Percentiles rank a stretch among this genome's conserved stretches.
Evolutionary conservation across 2,329 filamentous ascomycete species (phyloP).

Genomic region (Alternaria sp.): DNA sequence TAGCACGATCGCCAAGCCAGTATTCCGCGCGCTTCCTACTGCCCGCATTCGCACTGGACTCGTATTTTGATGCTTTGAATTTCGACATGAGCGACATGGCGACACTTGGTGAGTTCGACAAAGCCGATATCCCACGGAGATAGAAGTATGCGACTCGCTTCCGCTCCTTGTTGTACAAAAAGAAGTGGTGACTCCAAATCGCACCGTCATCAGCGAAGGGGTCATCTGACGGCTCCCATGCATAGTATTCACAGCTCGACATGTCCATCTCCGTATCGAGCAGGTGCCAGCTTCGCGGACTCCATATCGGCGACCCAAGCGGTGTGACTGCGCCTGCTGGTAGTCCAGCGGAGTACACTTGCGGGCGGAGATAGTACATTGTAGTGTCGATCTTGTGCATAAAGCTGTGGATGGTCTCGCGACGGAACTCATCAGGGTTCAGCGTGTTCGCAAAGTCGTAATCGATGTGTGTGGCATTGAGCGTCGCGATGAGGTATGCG

Average conservation of each 20-base stretch:
- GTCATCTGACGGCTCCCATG: constrained; percentile 86
- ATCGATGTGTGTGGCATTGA: constrained; percentile 94
- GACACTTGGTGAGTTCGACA: constrained; percentile 66
- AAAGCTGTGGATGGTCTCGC: constrained; percentile 79
- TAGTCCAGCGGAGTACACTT: constrained; percentile 50
- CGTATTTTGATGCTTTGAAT: constrained; percentile 53
- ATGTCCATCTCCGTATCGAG: constrained; percentile 95
- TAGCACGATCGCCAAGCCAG: constrained; percentile 77
- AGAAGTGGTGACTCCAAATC: constrained; percentile 95
- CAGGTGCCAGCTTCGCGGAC: constrained; percentile 86
- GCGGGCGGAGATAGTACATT: constrained; percentile 81
- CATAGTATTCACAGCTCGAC: constrained; percentile 86
- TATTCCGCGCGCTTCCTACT: constrained; percentile 83
- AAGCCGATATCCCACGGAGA: constrained; percentile 82
- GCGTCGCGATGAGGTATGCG: constrained; percentile 92
- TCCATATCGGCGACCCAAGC: constrained; percentile 71
- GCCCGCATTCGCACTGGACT: constrained; percentile 59
- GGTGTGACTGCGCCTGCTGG: constrained; percentile 56
- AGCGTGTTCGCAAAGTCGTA: constrained; percentile 97
- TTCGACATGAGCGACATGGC: constrained; percentile 45
- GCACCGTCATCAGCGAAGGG: constrained; percentile 91
- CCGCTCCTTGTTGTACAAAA: constrained; percentile 92
- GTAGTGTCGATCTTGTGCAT: constrained; percentile 88
- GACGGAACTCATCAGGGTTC: constrained; percentile 86
- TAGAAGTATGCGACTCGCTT: constrained; percentile 96